A percentile compares a stretch with the other conserved stretches of the same genome.
phyloP scores from a whole-genome alignment of 1,284 basidiomycete genomes.

The Termitomyces sp. region DNA sequence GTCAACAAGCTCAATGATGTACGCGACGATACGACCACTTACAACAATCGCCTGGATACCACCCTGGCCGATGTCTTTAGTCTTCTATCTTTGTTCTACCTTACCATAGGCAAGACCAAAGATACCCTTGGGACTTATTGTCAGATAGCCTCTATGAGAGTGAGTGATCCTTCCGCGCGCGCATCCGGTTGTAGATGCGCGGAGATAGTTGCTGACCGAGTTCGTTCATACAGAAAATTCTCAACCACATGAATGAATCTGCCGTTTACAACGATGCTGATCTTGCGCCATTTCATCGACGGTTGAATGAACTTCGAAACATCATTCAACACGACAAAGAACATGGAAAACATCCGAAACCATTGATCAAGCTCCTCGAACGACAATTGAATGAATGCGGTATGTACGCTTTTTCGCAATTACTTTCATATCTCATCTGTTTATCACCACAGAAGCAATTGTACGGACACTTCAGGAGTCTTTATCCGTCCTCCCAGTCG shows the following conservation, averaged over 20 bases:
- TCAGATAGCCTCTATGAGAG: conserved; percentile 90
- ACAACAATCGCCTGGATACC: conserved; percentile 89
- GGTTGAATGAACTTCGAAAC: conserved; percentile 72
- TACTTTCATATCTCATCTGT: not conserved
- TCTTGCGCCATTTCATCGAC: conserved; percentile 78
- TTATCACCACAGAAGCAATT: conserved; percentile 56
- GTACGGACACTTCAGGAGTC: conserved; percentile 78
- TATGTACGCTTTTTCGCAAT: conserved; percentile 35
- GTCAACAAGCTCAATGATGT: conserved; percentile 92
- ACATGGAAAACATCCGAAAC: conserved; percentile 78
- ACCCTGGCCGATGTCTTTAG: conserved; percentile 92
- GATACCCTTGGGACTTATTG: conserved; percentile 92
- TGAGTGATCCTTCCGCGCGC: conserved; percentile 40
- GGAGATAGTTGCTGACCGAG: conserved; percentile 12
- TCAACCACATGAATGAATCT: conserved; percentile 91
- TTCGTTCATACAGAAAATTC: conserved; percentile 68
- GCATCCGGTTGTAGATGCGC: not conserved
- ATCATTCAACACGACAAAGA: conserved; percentile 83
- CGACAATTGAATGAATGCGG: conserved; percentile 91
- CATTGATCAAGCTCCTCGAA: conserved; percentile 87
- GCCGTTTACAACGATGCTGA: conserved; percentile 89
- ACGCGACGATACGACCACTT: conserved; percentile 71
- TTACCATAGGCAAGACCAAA: conserved; percentile 89
- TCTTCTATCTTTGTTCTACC: conserved; percentile 86
- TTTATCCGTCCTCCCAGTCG: conserved; percentile 78